Evolutionary conservation across 2,329 filamentous ascomycete species (phyloP), one percentile per base, ranked within the genome.

Genomic region (Waltergamsia citrina): DNA sequence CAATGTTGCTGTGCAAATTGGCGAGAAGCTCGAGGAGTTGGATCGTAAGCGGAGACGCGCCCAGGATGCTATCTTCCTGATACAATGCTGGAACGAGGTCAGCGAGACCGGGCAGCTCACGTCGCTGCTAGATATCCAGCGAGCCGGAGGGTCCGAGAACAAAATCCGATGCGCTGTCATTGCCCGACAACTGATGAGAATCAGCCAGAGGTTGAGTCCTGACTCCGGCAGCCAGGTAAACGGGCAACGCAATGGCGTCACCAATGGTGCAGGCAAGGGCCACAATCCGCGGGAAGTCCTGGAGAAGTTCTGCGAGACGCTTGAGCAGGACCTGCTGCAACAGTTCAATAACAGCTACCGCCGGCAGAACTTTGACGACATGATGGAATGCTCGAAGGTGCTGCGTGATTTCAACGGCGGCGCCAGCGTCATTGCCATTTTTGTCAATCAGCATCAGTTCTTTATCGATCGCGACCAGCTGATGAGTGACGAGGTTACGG

Each of bases 361-460:
- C 42, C 79, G 83, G 46, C 87, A 94, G 49, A 94, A 96, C 59
- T 95, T 94, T 51, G 86, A 95, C 45, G 88, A 93, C 49, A 98
- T 98, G 93, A 81, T 85, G 62, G 92, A 96, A 54, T 98, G 92
- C 54, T 85, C 93, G 35, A 85, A 85, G 49, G 92, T 95, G 27
- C 67, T 98, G 41, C 74, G 92, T 53, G 92, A 96, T 59, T 98
- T 98, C 68, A 94, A 90, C 55, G 87, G 92, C 34, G 92, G 92
- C 33, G 79, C 86, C 37, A 96, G 88, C 53, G 92, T 96, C 39
- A 94, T 95, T 57, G 90, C 85, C 11, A 71, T 90, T 9, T 98
- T 96, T 56, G 90, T 98, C 51, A 98, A 98, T 53, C 92, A 98
- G 56, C 93, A 98, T 60, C 87, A 94, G 51, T 98, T 98, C 69